These are phyloP conservation scores for Lachnellula occidentalis DNA, from an alignment of 2,329 filamentous ascomycete genomes.

Conservation along the genomic window DNA sequence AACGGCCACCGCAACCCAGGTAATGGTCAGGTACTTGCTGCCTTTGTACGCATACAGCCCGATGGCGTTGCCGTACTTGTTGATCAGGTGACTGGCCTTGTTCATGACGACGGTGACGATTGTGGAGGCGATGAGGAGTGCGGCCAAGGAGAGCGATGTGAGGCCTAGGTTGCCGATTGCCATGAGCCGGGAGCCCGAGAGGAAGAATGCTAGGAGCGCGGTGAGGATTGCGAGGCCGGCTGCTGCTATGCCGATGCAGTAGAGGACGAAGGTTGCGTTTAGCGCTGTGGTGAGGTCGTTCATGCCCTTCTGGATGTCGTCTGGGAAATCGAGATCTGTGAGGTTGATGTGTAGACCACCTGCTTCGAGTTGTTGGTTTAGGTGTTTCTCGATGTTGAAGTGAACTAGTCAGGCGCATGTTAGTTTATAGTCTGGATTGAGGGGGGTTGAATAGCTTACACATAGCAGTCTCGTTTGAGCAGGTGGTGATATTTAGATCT, in stretches of 20 bases:
- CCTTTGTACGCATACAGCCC: constrained; percentile 38
- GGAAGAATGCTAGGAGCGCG: constrained; percentile 40
- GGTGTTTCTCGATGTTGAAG: constrained; percentile 47
- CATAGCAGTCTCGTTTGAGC: constrained; percentile 47
- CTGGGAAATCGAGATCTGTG: constrained; percentile 49
- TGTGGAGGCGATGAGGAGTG: constrained; percentile 68
- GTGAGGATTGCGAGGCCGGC: constrained; percentile 45
- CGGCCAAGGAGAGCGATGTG: constrained; percentile 41
- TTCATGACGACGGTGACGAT: constrained; percentile 60
- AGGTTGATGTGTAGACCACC: constrained; percentile 40
- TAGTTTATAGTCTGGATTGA: background rate
- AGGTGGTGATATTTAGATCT: constrained; percentile 46
- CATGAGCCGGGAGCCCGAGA: constrained; percentile 37
- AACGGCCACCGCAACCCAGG: constrained; percentile 49
- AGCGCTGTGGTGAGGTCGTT: constrained; percentile 43
- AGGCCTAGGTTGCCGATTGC: constrained; percentile 45
- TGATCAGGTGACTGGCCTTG: constrained; percentile 47
- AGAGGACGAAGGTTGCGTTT: constrained; percentile 51
- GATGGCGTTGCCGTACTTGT: constrained; percentile 29
- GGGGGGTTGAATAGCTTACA: constrained; percentile 32
- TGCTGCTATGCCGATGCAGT: constrained; percentile 50
- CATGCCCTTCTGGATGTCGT: constrained; percentile 48
- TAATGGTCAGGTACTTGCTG: constrained; percentile 50
- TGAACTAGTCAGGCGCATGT: constrained; percentile 28
- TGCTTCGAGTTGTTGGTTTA: constrained; percentile 44